Conservation (phyloP, 768 basidiomycete species). For the Hebeloma cylindrosporum region DNA sequence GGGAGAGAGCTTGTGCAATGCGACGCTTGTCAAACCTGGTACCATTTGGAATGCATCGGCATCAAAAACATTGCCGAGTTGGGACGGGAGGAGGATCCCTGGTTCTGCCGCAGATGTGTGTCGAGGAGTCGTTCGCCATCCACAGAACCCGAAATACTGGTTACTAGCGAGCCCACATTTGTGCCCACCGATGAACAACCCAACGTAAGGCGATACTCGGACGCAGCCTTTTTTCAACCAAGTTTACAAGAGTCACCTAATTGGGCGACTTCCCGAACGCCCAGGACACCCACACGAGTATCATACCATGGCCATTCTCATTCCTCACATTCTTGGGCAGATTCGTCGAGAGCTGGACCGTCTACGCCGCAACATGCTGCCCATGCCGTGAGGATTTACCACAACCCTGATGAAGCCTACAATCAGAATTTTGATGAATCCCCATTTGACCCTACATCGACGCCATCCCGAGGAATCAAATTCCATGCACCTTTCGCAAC, state of each 20-base stretch:
- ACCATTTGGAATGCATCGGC: constrained; percentile 78
- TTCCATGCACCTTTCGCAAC: constrained; percentile 59
- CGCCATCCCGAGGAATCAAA: constrained; percentile 76
- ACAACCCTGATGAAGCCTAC: constrained; percentile 34
- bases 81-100: constrained; percentile 75
- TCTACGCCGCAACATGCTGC: constrained; percentile 50
- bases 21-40: constrained; percentile 79
- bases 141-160: constrained; percentile 28
- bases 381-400: constrained; percentile 40
- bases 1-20: constrained; percentile 81
- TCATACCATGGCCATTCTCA: constrained; percentile 24
- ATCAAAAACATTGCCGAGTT: constrained; percentile 62
- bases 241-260: constrained; percentile 57
- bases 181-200: constrained; percentile 62
- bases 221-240: constrained; percentile 63
- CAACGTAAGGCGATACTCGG: constrained; percentile 40
- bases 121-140: constrained; percentile 42
- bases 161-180: constrained; percentile 63
- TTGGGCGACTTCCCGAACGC: constrained; percentile 44
- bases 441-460: constrained; percentile 77
- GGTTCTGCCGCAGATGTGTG: constrained; percentile 68
- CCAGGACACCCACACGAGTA: constrained; percentile 49
- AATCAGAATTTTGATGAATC: constrained; percentile 42
- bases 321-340: constrained; percentile 41
- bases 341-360: constrained; percentile 53